A percentile compares a stretch with the other conserved stretches of the same genome.
Conservation (phyloP, 805 yeast species). For the Saturnispora kantuleensis region DNA sequence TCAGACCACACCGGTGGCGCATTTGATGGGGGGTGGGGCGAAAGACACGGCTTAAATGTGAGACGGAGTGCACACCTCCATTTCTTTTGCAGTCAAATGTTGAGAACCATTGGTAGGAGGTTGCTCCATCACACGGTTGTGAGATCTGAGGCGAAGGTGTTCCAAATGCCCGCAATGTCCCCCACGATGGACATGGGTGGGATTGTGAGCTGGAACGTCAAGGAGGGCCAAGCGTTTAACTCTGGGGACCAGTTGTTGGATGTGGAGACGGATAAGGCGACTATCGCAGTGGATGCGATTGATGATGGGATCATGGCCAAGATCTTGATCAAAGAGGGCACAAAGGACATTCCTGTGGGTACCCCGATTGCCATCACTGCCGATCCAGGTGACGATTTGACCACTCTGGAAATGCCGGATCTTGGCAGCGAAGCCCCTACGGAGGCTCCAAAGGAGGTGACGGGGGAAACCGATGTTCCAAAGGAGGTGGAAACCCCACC, state of each 20-base stretch:
- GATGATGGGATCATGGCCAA: conserved; percentile 89
- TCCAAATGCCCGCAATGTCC: conserved; percentile 97
- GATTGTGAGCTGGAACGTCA: conserved; percentile 77
- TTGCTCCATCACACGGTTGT: conserved; percentile 9
- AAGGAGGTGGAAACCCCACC: conserved; percentile 7
- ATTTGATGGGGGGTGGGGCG: too few relatives aligned
- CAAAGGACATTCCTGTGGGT: conserved; percentile 75
- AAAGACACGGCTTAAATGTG: too few relatives aligned
- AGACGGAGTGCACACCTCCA: not conserved
- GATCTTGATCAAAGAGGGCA: conserved; percentile 63
- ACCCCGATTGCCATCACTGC: conserved; percentile 81
- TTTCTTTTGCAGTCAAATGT: not conserved
- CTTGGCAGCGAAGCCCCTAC: conserved; percentile 22
- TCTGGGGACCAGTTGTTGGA: conserved; percentile 80
- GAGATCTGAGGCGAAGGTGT: conserved; percentile 34
- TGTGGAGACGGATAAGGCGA: conserved; percentile 82
- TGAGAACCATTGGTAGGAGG: not conserved
- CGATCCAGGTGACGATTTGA: conserved; percentile 77
- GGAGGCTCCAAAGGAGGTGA: conserved; percentile 8
- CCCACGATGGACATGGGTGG: conserved; percentile 98
- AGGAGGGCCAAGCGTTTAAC: conserved; percentile 60
- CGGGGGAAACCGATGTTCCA: conserved; percentile 10
- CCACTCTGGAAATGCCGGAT: conserved; percentile 50
- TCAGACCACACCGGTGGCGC: not conserved
- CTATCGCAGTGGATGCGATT: conserved; percentile 75